Evolutionary conservation across 371 early-diverging fungal genomes (phyloP).

Genomic region (Mycotypha africana): DNA sequence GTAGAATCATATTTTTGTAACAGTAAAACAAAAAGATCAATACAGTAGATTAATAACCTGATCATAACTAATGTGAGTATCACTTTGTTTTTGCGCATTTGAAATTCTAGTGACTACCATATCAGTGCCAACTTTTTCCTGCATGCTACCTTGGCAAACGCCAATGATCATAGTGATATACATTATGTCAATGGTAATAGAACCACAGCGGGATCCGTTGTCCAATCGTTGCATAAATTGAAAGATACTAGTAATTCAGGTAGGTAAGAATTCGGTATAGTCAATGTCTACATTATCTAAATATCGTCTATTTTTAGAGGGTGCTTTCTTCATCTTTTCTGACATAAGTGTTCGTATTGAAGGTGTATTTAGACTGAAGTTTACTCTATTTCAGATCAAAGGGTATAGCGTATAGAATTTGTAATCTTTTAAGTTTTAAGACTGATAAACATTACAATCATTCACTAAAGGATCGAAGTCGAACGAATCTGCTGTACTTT

Average conservation of each 20-base stretch:
- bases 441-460: background rate
- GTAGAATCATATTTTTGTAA: background rate
- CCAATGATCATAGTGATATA: conserved; percentile 21
- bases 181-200: conserved; percentile 24
- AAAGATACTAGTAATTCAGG: conserved; percentile 38
- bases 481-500: conserved; percentile 21
- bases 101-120: conserved; percentile 13
- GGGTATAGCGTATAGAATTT: no score
- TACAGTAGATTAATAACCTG: background rate
- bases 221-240: conserved; percentile 41
- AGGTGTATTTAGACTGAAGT: conserved; percentile 83
- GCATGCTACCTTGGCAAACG: conserved; percentile 28
- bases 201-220: conserved; percentile 42
- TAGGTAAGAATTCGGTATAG: no score
- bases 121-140: conserved; percentile 37
- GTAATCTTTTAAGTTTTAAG: no score
- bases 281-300: no score
- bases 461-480: conserved; percentile 24
- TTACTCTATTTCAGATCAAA: conserved; percentile 83
- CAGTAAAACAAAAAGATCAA: background rate
- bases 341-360: conserved; percentile 90
- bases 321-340: conserved; percentile 93
- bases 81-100: no score
- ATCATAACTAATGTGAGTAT: no score
- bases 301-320: no score